Evolutionary conservation across 495 filamentous ascomycete species (phyloP), one percentile per base, ranked within the genome.

Genomic region (Penicillium parvum): DNA sequence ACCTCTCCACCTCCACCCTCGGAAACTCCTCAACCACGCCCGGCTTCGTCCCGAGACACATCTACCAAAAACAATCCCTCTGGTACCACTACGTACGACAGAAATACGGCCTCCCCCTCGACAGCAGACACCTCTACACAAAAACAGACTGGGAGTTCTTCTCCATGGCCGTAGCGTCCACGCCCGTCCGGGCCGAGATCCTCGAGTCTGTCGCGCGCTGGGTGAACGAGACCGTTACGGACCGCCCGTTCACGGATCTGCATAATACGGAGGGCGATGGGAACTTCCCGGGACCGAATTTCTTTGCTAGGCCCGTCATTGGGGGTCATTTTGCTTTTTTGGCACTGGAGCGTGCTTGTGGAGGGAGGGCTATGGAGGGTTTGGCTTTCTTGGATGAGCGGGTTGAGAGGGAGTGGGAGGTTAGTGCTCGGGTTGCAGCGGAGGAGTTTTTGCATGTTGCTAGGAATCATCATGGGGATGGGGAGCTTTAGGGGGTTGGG

Each of bases 71-170:
- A 52, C 87, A 95, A 58, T 88, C 81, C 10, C 70, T 83, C 45
- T 95, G 88, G 85, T 96, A 95, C 69, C 80, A 84, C 50, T 80
- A 79, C 23, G 86, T 94, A n/a, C 77, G 79, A 2, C 83, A 91
- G 53, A 73, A 66, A 47, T 95, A 90, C 60, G 90, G 90, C 1
- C 68, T 95, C 7, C 88, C 90, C 1, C 75, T 96, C 6, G 90
- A 96, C 62, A 86, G 79, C 47, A 76, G 90, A n/a, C 86, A 94
- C 59, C 60, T 86, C 5, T 95, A 90, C 60, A 89, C 90, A 15
- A 96, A 96, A 66, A 84, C 81, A 23, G 90, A 95, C 64, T 95
- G 90, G 90, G 84, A 95, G 55, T 86, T 95, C 64, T 95, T 90
- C 57, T 82, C 83, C 1, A 88, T 90, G 41, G 85, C 90, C 2